A percentile compares a stretch with the other conserved stretches of the same genome.
Evolutionary conservation across 495 filamentous ascomycete genomes (phyloP).

Genomic region (Penicillium antarcticum): DNA sequence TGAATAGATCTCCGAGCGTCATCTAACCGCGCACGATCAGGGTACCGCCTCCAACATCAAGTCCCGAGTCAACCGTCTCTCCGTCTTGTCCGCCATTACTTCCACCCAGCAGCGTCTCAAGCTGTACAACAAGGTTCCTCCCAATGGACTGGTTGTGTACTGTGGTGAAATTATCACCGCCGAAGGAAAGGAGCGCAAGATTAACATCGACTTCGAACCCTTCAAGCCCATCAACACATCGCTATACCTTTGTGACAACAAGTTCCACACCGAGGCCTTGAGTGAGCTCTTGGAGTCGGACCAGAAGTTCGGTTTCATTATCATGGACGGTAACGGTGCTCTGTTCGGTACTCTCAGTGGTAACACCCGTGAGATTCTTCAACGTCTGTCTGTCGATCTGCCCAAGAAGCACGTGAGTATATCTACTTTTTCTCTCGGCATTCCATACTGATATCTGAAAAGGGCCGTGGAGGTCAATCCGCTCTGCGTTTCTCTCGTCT

Average conservation of each 20-base stretch:
- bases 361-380: conserved; percentile 94
- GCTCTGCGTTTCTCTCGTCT: conserved; percentile 98
- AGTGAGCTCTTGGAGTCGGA: conserved; percentile 96
- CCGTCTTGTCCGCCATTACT: conserved; percentile 94
- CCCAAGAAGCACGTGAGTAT: conserved; percentile 83
- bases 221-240: conserved; percentile 99
- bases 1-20: neutral
- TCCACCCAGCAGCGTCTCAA: conserved; percentile 98
- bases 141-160: conserved; percentile 96
- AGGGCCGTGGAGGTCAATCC: conserved; percentile 96
- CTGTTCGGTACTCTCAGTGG: conserved; percentile 95
- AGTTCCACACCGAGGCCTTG: conserved; percentile 97
- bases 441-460: neutral
- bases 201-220: conserved; percentile 99
- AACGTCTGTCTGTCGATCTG: conserved; percentile 95
- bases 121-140: conserved; percentile 96
- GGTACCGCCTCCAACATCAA: conserved; percentile 99
- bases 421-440: neutral
- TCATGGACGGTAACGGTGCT: conserved; percentile 98
- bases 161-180: conserved; percentile 99
- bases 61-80: conserved; percentile 96
- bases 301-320: conserved; percentile 98
- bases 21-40: conserved; percentile 35
- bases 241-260: conserved; percentile 98
- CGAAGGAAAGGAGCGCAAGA: conserved; percentile 97